Evolutionary conservation across 345 rosid species (phyloP).

Genomic region (Nasturtium officinale): DNA sequence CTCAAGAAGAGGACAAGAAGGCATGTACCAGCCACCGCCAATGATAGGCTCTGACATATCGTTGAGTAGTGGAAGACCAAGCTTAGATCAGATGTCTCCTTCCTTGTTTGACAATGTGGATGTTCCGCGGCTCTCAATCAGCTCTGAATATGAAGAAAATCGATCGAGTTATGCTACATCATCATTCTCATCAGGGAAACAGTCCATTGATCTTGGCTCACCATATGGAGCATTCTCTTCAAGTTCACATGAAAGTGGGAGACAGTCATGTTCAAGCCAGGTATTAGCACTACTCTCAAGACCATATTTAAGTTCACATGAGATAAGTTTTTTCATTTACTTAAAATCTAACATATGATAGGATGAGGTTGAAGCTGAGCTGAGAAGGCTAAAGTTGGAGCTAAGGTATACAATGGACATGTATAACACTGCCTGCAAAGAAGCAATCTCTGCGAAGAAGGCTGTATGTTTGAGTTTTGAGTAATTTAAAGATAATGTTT

Average conservation of each 20-base stretch:
- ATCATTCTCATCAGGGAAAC: conserved; percentile 44
- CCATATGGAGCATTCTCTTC: conserved; percentile 50
- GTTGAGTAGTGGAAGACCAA: conserved; percentile 65
- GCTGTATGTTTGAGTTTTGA: conserved; percentile 43
- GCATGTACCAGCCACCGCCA: conserved; percentile 51
- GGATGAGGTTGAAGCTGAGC: conserved; percentile 85
- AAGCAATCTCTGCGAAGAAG: conserved; percentile 69
- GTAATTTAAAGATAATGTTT: neutral
- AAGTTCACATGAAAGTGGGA: conserved; percentile 49
- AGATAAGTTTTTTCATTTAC: neutral
- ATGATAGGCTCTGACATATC: conserved; percentile 67
- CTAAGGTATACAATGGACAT: conserved; percentile 76
- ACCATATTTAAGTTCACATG: neutral
- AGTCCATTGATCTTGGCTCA: conserved; percentile 51
- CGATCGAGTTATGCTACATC: conserved; percentile 53
- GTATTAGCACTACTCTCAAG: conserved; percentile 31
- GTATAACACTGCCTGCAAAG: conserved; percentile 76
- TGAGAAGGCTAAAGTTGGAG: conserved; percentile 77
- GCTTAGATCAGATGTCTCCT: conserved; percentile 52
- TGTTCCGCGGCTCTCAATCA: conserved; percentile 45
- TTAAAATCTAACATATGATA: conserved; percentile 31
- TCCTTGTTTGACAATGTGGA: conserved; percentile 49
- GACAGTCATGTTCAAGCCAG: conserved; percentile 46
- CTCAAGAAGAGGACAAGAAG: conserved; percentile 43
- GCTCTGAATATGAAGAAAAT: conserved; percentile 54